Evolutionary conservation across 106 monocot genomes (phyloP).

Genomic region (Ottelia alismoides): DNA sequence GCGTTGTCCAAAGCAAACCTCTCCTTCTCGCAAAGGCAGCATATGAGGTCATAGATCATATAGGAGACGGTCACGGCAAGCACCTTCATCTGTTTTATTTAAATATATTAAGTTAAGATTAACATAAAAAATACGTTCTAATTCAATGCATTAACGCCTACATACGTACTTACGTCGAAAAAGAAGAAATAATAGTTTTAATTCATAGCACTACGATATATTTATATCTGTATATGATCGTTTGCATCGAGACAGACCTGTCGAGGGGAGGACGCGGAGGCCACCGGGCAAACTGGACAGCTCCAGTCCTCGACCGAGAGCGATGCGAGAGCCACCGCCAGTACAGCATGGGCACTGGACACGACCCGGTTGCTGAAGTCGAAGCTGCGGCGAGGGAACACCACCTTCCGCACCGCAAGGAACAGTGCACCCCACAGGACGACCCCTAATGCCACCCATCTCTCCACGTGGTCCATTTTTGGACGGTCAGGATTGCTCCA

Average conservation of each 20-base stretch:
- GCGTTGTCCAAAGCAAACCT: constrained; percentile 22
- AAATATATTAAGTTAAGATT: too few relatives aligned
- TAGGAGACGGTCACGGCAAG: constrained; percentile 46
- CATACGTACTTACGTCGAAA: too few relatives aligned
- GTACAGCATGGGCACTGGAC: constrained; percentile 34
- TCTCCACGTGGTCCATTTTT: constrained; percentile 29
- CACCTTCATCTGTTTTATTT: constrained; percentile 61
- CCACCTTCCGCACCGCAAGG: constrained; percentile 13
- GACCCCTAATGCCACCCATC: constrained; percentile 34
- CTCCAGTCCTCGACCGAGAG: constrained; percentile 54
- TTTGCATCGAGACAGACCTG: constrained; percentile 32
- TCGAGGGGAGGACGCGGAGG: constrained; percentile 28
- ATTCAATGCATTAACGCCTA: too few relatives aligned
- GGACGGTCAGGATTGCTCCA: background rate
- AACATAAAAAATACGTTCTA: too few relatives aligned
- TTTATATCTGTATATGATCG: too few relatives aligned
- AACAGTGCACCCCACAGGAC: constrained; percentile 27
- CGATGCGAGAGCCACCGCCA: constrained; percentile 43
- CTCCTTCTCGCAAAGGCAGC: constrained; percentile 27
- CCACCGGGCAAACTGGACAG: constrained; percentile 41
- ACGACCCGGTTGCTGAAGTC: constrained; percentile 63
- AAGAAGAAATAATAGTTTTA: too few relatives aligned
- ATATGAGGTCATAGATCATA: constrained; percentile 47
- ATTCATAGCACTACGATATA: too few relatives aligned
- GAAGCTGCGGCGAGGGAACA: constrained; percentile 29